Percentiles rank a stretch among this genome's conserved stretches.
Conservation (phyloP, 106 monocot species). For the Platanthera zijinensis region DNA sequence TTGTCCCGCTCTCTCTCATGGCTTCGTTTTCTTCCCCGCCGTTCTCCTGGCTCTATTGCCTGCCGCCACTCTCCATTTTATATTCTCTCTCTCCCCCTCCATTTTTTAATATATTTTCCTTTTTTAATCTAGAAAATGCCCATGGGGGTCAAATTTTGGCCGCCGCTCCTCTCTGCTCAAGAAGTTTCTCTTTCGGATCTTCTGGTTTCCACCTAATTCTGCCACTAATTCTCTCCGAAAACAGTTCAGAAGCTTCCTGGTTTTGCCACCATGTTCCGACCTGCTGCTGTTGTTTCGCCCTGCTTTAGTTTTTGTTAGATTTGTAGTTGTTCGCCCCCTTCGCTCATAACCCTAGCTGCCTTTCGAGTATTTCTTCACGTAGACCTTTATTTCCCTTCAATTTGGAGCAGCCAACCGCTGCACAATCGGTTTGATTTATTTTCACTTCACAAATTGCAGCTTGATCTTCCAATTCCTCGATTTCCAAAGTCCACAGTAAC, state of each 20-base stretch:
- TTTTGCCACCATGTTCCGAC: background rate
- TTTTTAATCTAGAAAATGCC: background rate
- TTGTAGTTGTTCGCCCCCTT: background rate
- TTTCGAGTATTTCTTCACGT: slow-evolving; percentile 3
- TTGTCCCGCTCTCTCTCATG: slow-evolving; percentile 5
- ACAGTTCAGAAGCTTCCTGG: background rate
- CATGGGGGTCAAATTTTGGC: background rate
- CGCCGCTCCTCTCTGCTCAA: background rate
- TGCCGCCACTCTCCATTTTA: background rate
- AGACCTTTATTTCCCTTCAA: background rate
- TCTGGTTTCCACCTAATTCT: background rate
- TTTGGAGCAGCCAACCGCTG: background rate
- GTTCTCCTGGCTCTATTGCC: background rate
- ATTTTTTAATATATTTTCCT: background rate
- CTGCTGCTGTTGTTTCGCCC: background rate
- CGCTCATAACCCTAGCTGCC: background rate
- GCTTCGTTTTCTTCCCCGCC: background rate
- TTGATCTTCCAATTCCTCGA: background rate
- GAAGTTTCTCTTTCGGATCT: background rate
- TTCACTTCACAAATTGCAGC: background rate
- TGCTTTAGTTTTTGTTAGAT: background rate
- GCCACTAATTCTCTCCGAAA: background rate
- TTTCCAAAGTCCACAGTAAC: background rate
- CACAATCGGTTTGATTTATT: background rate
- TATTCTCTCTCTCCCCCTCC: background rate